A percentile compares a stretch with the other conserved stretches of the same genome.
phyloP scores from a whole-genome alignment of 306 rosid species.

The Vigna radiata region DNA sequence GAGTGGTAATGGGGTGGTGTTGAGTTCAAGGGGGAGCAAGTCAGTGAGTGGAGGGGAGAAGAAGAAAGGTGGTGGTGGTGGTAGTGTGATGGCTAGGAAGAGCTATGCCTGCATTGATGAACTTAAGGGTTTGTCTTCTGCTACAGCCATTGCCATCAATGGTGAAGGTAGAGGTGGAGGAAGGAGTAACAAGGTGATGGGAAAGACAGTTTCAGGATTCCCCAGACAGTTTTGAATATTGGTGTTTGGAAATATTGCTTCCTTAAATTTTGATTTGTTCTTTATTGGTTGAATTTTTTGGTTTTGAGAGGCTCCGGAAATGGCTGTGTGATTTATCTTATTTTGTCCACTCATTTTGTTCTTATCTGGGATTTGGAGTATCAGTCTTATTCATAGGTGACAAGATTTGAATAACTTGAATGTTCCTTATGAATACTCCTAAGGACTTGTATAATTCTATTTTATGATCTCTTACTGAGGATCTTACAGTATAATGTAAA shows the following conservation, averaged over 20 bases:
- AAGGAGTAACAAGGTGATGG: constrained; percentile 48
- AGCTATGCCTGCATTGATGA: constrained; percentile 85
- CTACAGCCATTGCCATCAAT: constrained; percentile 65
- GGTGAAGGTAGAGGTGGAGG: constrained; percentile 72
- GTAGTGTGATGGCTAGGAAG: constrained; percentile 64
- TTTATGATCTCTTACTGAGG: not conserved
- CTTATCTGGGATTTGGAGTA: no score
- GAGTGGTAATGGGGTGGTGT: constrained; percentile 46
- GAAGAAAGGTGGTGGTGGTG: constrained; percentile 48
- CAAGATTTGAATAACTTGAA: no score
- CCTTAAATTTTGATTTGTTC: constrained; percentile 30
- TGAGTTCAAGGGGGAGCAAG: constrained; percentile 76
- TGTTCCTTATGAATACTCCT: no score
- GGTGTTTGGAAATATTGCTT: constrained; percentile 16
- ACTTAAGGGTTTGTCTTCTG: constrained; percentile 68
- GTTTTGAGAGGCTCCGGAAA: constrained; percentile 31
- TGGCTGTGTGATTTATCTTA: constrained; percentile 21
- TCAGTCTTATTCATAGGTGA: no score
- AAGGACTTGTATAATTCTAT: no score
- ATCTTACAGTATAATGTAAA: constrained; percentile 43
- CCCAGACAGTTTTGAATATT: constrained; percentile 55
- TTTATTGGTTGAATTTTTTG: constrained; percentile 33
- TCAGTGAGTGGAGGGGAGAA: constrained; percentile 76
- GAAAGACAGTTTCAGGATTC: constrained; percentile 54
- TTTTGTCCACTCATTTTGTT: constrained; percentile 7